These are phyloP conservation scores for Cladosporium sphaerospermum DNA, from an alignment of 2,329 filamentous ascomycete genomes.

Conservation along the genomic window DNA sequence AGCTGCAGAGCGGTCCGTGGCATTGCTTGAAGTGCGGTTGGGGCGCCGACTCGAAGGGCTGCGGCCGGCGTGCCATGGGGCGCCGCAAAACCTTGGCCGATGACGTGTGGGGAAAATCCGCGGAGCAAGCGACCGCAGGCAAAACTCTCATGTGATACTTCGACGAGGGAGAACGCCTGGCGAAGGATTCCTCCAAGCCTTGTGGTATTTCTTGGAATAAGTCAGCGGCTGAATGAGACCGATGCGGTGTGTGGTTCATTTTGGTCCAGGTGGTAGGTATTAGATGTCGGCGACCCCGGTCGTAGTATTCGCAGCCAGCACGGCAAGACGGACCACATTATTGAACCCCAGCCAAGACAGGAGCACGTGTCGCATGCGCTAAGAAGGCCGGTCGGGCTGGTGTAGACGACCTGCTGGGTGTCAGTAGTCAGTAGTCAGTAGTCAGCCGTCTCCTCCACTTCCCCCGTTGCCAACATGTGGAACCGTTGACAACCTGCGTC, in stretches of 20 bases:
- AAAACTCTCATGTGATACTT: neutral
- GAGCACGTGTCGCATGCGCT: slow-evolving; percentile 8
- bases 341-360: slow-evolving; percentile 2
- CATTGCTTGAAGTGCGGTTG: slow-evolving; percentile 6
- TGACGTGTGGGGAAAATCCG: slow-evolving; percentile 7
- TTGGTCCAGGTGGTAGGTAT: neutral
- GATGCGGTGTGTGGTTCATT: neutral
- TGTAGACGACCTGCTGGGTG: too few species aligned
- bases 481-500: too few species aligned
- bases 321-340: slow-evolving; percentile 3
- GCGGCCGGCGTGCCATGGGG: neutral
- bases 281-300: too few species aligned
- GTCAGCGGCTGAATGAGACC: neutral
- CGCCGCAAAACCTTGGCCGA: neutral
- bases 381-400: neutral
- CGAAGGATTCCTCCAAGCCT: slow-evolving; percentile 8
- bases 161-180: neutral
- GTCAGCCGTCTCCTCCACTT: too few species aligned
- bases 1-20: slow-evolving; percentile 1
- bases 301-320: neutral
- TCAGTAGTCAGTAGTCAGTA: too few species aligned
- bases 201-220: neutral
- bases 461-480: too few species aligned
- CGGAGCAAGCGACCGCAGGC: neutral
- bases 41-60: neutral